phyloP scores from a whole-genome alignment of 306 rosid genomes.

The Acacia confusa region DNA sequence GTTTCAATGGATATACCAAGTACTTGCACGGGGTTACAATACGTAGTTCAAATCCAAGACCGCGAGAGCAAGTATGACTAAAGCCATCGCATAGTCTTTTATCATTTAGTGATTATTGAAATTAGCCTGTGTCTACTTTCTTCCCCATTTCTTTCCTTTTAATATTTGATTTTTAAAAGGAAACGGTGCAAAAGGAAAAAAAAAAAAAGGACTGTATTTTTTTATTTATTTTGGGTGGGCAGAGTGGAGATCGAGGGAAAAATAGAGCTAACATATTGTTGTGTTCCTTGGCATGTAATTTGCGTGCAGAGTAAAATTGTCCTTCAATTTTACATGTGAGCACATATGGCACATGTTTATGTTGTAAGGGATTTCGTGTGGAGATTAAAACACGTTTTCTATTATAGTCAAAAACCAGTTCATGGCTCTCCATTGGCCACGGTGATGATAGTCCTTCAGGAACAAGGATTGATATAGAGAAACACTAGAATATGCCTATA shows the following conservation, averaged over 20 bases:
- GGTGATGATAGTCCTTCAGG: background rate
- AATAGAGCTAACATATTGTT: slow-evolving; percentile 47
- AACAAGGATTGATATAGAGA: slow-evolving; percentile 15
- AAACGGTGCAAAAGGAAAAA: slow-evolving; percentile 26
- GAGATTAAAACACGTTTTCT: slow-evolving; percentile 29
- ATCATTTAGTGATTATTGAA: slow-evolving; percentile 27
- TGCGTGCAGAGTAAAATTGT: slow-evolving; percentile 43
- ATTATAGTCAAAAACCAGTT: slow-evolving; percentile 31
- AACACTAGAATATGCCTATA: background rate
- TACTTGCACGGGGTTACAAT: slow-evolving; percentile 88
- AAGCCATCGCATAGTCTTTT: slow-evolving; percentile 18
- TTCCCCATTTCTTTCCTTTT: slow-evolving; percentile 9
- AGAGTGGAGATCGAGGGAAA: slow-evolving; percentile 21
- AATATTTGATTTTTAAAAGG: slow-evolving; percentile 27
- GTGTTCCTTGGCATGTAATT: slow-evolving; percentile 44
- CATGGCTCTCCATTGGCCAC: background rate
- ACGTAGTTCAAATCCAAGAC: slow-evolving; percentile 72
- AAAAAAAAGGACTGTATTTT: slow-evolving; percentile 29
- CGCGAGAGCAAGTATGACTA: slow-evolving; percentile 42
- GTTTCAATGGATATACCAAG: slow-evolving; percentile 80
- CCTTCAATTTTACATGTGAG: slow-evolving; percentile 43
- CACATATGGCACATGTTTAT: slow-evolving; percentile 32
- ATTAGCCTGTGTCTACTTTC: slow-evolving; percentile 38
- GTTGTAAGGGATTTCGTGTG: slow-evolving; percentile 45
- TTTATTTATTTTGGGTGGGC: slow-evolving; percentile 21